Conservation (phyloP, 148 eudicot genomes). For the Diospyros kaki region DNA sequence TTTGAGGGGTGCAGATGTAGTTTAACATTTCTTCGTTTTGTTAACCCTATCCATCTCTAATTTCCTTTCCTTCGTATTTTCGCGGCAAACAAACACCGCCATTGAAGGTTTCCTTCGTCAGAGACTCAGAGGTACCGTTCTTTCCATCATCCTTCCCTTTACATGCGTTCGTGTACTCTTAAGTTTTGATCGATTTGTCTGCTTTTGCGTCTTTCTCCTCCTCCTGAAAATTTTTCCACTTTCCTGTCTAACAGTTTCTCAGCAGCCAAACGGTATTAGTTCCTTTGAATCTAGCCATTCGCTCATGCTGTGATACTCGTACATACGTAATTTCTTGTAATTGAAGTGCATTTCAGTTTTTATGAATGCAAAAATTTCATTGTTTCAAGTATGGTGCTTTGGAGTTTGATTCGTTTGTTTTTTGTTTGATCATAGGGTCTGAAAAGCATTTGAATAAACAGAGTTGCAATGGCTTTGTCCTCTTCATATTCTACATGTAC, state of each 20-base stretch:
- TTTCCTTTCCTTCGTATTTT: too few relatives aligned
- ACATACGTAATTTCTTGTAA: not conserved
- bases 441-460: conserved; percentile 5
- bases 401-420: not conserved
- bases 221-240: not conserved
- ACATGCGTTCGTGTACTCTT: not conserved
- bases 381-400: not conserved
- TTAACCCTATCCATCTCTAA: too few relatives aligned
- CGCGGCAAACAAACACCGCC: too few relatives aligned
- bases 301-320: too few relatives aligned
- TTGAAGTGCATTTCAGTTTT: not conserved
- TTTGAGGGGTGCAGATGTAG: too few relatives aligned
- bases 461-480: conserved; percentile 40
- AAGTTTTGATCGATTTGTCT: not conserved
- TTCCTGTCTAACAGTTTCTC: conserved; percentile 9
- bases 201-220: not conserved
- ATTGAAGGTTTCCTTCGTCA: too few relatives aligned
- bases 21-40: too few relatives aligned
- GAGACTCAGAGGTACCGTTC: too few relatives aligned
- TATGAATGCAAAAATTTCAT: not conserved
- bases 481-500: conserved; percentile 36
- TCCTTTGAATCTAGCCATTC: not conserved
- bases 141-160: too few relatives aligned
- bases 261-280: not conserved
- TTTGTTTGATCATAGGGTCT: not conserved